Evolutionary conservation across 2,329 filamentous ascomycete species (phyloP).

Genomic region (Phialophora chinensis): DNA sequence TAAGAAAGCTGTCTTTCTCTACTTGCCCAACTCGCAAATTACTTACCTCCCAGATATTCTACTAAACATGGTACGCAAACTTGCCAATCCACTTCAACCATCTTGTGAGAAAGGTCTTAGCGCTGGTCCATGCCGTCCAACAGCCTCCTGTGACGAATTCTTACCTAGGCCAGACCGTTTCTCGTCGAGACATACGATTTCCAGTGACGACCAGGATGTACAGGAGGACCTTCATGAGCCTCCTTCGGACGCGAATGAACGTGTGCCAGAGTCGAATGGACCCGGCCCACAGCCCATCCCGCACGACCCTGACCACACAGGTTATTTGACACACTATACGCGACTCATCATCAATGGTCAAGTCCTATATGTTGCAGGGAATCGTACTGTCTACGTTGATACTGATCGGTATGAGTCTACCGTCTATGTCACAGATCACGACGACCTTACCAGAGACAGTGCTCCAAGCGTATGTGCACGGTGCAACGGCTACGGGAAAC

Average conservation of each 20-base stretch:
- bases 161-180: not conserved
- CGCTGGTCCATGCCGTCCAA: not conserved
- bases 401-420: not conserved
- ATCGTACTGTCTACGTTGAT: not conserved
- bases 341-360: slow-evolving; percentile 1
- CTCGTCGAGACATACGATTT: not conserved
- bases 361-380: not conserved
- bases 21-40: not conserved
- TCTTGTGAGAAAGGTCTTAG: not conserved
- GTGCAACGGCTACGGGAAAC: not conserved
- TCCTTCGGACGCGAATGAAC: not conserved
- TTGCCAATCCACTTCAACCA: not conserved
- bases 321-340: not conserved
- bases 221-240: not conserved
- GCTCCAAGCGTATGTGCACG: not conserved
- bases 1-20: not conserved
- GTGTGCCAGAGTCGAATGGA: not conserved
- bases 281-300: not conserved
- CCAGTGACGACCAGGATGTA: no score
- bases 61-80: not conserved
- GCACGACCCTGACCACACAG: not conserved
- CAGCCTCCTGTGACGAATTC: not conserved
- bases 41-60: not conserved
- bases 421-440: not conserved
- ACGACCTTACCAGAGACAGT: not conserved